Conservation (phyloP, 2,329 filamentous ascomycete species). For the Ophiostoma quercus region DNA sequence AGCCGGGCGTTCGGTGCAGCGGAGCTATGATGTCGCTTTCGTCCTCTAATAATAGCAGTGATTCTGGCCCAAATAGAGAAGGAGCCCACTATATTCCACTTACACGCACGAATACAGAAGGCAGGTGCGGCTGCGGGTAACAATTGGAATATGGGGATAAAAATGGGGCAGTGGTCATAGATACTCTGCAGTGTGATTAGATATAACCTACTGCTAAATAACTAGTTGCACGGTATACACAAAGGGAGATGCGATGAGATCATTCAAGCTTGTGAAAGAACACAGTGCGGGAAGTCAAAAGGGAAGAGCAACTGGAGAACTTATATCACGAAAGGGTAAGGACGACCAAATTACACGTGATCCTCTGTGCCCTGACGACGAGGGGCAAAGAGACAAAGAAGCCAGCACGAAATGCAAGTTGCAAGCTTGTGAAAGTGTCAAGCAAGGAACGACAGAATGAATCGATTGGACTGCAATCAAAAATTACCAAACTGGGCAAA, state of each 20-base stretch:
- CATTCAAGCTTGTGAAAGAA: slow-evolving; percentile 5
- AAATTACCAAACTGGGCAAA: neutral
- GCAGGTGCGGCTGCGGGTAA: slow-evolving; percentile 4
- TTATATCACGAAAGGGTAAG: neutral
- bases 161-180: neutral
- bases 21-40: slow-evolving; percentile 15
- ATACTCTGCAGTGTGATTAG: neutral
- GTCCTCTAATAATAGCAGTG: neutral
- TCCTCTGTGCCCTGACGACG: neutral
- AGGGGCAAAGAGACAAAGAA: slow-evolving; percentile 4
- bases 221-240: neutral
- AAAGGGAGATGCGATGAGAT: neutral
- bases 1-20: slow-evolving; percentile 26
- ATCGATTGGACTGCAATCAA: neutral
- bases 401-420: neutral
- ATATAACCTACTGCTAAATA: neutral
- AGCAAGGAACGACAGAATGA: neutral
- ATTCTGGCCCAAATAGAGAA: neutral
- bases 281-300: neutral
- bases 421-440: slow-evolving; percentile 2
- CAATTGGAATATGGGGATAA: neutral
- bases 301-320: neutral
- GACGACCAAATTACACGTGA: slow-evolving; percentile 4
- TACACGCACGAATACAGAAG: slow-evolving; percentile 17
- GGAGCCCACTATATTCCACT: slow-evolving; percentile 11